A percentile compares a stretch with the other conserved stretches of the same genome.
Conservation (phyloP, 2,329 filamentous ascomycete species). For the Colletotrichum spaethianum region DNA sequence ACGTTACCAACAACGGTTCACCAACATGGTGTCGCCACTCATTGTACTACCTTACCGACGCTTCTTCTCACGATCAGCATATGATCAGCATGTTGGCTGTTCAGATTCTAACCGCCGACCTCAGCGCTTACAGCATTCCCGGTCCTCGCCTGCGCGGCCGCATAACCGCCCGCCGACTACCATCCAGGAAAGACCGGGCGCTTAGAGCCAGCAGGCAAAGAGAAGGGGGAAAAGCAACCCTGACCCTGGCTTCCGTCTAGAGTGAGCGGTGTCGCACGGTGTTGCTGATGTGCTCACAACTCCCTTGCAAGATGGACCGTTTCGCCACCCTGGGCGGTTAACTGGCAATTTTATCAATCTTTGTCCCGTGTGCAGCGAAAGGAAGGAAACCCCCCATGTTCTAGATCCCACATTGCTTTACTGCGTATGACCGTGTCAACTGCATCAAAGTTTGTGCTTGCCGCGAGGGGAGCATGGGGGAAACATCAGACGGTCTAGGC, state of each 20-base stretch:
- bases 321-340: not conserved
- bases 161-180: constrained; percentile 2
- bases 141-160: not conserved
- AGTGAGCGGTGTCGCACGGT: not conserved
- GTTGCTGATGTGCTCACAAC: too few species aligned
- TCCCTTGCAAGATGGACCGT: not conserved
- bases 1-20: not conserved
- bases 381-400: not conserved
- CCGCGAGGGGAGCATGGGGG: not conserved
- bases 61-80: not conserved
- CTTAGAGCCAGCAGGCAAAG: not conserved
- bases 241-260: not conserved
- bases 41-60: not conserved
- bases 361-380: not conserved
- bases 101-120: not conserved
- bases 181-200: not conserved
- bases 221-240: not conserved
- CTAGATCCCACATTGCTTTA: not conserved
- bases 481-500: constrained; percentile 27
- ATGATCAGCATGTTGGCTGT: not conserved
- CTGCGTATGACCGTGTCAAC: not conserved
- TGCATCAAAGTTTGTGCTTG: not conserved
- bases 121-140: not conserved
- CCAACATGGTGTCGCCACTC: not conserved
- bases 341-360: not conserved